Conservation (phyloP, 2,329 filamentous ascomycete species). For the Nigrospora osmanthi region DNA sequence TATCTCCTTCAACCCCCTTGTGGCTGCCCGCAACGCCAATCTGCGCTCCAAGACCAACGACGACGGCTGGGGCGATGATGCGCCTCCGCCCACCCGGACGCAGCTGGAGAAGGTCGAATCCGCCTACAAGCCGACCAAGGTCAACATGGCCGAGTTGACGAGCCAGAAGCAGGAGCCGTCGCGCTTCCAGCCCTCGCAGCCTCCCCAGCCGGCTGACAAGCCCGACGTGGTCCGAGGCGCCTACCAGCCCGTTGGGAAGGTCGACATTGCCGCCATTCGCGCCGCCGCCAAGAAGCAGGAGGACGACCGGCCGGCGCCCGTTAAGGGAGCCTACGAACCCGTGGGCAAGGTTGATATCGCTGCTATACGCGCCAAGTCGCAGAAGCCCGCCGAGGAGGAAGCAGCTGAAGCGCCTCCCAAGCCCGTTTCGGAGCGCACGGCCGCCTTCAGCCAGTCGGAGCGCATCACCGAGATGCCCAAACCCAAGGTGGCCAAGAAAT, state of each 20-base stretch:
- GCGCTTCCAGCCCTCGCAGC: constrained; percentile 39
- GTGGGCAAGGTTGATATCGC: constrained; percentile 96
- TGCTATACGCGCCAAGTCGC: constrained; percentile 78
- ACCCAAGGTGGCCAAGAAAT: constrained; percentile 89
- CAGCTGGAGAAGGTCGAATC: constrained; percentile 87
- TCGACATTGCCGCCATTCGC: constrained; percentile 91
- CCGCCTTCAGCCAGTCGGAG: constrained; percentile 67
- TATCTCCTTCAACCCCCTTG: constrained; percentile 58
- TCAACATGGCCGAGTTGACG: constrained; percentile 82
- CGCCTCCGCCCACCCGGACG: constrained; percentile 79
- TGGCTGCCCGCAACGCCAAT: constrained; percentile 55
- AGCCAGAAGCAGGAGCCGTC: constrained; percentile 63
- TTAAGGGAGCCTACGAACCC: constrained; percentile 92
- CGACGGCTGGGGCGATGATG: constrained; percentile 93
- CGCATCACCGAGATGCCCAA: constrained; percentile 84
- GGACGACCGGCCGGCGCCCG: constrained; percentile 74
- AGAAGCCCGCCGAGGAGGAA: constrained; percentile 45
- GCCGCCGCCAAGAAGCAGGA: constrained; percentile 59
- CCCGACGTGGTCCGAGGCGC: constrained; percentile 70
- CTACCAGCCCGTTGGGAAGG: constrained; percentile 92
- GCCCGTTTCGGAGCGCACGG: constrained; percentile 66
- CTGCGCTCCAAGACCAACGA: constrained; percentile 51
- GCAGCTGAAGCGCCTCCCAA: constrained; percentile 38
- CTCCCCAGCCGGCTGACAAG: constrained; percentile 33
- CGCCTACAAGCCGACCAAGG: constrained; percentile 91